phyloP scores from a whole-genome alignment of 306 rosid species.

The Prosopis cineraria region DNA sequence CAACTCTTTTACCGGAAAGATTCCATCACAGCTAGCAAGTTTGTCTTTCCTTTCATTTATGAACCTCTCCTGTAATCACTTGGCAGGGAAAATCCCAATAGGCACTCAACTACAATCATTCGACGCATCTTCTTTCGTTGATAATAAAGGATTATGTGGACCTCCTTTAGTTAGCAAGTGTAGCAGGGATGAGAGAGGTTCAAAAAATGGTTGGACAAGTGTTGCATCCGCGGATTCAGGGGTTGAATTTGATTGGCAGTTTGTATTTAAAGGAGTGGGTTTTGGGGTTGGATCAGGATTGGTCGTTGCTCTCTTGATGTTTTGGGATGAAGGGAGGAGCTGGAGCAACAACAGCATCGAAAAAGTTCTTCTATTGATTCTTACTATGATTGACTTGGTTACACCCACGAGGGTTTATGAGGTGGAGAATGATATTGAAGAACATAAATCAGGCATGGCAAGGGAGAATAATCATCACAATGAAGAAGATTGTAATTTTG shows the following conservation, averaged over 20 bases:
- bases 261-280: conserved; percentile 60
- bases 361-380: conserved; percentile 48
- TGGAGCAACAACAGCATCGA: conserved; percentile 58
- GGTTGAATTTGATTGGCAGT: conserved; percentile 49
- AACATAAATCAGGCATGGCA: conserved; percentile 21
- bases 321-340: conserved; percentile 57
- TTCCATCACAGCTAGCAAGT: conserved; percentile 14
- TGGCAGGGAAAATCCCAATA: conserved; percentile 24
- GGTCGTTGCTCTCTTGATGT: conserved; percentile 45
- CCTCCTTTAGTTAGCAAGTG: not conserved
- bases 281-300: conserved; percentile 63
- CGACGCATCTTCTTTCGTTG: not conserved
- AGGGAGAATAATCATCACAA: conserved; percentile 7
- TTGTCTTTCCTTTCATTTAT: conserved; percentile 26
- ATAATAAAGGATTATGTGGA: not conserved
- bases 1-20: conserved; percentile 17
- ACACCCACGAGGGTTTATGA: conserved; percentile 43
- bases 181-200: not conserved
- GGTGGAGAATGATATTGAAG: conserved; percentile 40
- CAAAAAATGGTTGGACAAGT: not conserved
- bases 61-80: conserved; percentile 31
- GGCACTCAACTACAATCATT: conserved; percentile 22
- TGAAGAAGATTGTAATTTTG: conserved; percentile 26
- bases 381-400: conserved; percentile 56
- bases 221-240: not conserved